phyloP scores from a whole-genome alignment of 208 protist genomes.

The Crithidia brevicula region DNA sequence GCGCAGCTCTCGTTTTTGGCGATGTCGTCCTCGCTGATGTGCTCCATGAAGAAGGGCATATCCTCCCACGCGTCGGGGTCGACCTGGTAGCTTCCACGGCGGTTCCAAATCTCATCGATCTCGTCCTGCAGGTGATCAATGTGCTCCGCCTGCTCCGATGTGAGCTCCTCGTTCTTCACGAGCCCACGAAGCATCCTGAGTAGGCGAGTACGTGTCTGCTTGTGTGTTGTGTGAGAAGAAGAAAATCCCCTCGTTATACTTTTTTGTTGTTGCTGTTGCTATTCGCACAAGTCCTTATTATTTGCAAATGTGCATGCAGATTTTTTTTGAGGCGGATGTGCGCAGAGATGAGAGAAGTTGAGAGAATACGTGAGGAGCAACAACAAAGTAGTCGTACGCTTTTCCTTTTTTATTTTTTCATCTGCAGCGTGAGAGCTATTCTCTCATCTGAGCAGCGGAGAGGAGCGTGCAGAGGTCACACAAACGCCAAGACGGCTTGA shows the following conservation, averaged over 20 bases:
- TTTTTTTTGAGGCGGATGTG: too few species aligned
- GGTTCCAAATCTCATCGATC: slow-evolving; percentile 90
- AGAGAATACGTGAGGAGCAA: too few species aligned
- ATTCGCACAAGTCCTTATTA: neutral
- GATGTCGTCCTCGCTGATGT: slow-evolving; percentile 83
- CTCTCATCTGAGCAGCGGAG: too few species aligned
- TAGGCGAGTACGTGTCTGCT: neutral
- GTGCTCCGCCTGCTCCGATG: slow-evolving; percentile 61
- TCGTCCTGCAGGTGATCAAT: slow-evolving; percentile 78
- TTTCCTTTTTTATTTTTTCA: too few species aligned
- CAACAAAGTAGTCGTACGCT: too few species aligned
- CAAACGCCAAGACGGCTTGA: too few species aligned
- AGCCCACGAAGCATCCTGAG: slow-evolving; percentile 40
- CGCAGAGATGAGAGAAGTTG: too few species aligned
- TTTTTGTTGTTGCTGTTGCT: neutral
- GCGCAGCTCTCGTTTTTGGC: slow-evolving; percentile 77
- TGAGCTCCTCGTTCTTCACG: slow-evolving; percentile 52
- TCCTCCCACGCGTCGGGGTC: slow-evolving; percentile 85
- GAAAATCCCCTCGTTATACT: neutral
- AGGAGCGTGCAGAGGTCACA: too few species aligned
- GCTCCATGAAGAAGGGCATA: slow-evolving; percentile 93
- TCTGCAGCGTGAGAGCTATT: too few species aligned
- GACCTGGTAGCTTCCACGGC: slow-evolving; percentile 83
- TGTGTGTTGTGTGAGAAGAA: neutral
- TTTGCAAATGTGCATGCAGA: neutral